A percentile compares a stretch with the other conserved stretches of the same genome.
phyloP scores from a whole-genome alignment of 345 rosid species.

The Brassica incana region DNA sequence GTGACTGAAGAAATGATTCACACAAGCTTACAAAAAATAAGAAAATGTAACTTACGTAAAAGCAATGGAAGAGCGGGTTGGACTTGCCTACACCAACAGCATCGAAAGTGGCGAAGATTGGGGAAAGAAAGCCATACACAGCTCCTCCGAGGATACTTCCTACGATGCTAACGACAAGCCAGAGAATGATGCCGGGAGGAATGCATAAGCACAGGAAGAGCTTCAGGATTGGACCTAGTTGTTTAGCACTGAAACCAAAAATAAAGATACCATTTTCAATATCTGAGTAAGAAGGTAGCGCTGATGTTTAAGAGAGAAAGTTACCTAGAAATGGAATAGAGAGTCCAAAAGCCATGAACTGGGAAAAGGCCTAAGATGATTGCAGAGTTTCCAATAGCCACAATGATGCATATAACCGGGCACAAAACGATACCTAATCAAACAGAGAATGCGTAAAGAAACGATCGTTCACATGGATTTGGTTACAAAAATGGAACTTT shows the following conservation, averaged over 20 bases:
- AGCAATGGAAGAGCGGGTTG: slow-evolving; percentile 62
- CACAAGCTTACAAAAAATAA: not conserved
- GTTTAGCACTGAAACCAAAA: slow-evolving; percentile 59
- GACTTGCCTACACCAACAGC: slow-evolving; percentile 91
- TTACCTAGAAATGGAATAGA: slow-evolving; percentile 66
- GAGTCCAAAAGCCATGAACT: slow-evolving; percentile 62
- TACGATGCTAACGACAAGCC: slow-evolving; percentile 59
- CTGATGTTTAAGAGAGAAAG: not conserved
- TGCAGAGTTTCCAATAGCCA: slow-evolving; percentile 66
- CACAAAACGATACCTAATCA: slow-evolving; percentile 67
- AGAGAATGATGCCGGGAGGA: slow-evolving; percentile 54
- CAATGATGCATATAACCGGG: slow-evolving; percentile 65
- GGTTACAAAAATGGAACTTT: not conserved
- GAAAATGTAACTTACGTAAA: slow-evolving; percentile 56
- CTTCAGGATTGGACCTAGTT: slow-evolving; percentile 79
- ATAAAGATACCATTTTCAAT: not conserved
- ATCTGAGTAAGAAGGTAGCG: not conserved
- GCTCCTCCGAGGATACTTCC: slow-evolving; percentile 74
- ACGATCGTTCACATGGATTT: not conserved
- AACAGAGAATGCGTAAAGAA: not conserved
- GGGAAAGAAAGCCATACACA: slow-evolving; percentile 75
- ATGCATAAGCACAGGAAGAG: slow-evolving; percentile 60
- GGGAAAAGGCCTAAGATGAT: slow-evolving; percentile 77
- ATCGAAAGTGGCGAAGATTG: slow-evolving; percentile 87
- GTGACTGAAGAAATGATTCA: not conserved